A percentile compares a stretch with the other conserved stretches of the same genome.
Evolutionary conservation across 352 stramenopile species (phyloP).

Genomic region (Pythium apleroticum): DNA sequence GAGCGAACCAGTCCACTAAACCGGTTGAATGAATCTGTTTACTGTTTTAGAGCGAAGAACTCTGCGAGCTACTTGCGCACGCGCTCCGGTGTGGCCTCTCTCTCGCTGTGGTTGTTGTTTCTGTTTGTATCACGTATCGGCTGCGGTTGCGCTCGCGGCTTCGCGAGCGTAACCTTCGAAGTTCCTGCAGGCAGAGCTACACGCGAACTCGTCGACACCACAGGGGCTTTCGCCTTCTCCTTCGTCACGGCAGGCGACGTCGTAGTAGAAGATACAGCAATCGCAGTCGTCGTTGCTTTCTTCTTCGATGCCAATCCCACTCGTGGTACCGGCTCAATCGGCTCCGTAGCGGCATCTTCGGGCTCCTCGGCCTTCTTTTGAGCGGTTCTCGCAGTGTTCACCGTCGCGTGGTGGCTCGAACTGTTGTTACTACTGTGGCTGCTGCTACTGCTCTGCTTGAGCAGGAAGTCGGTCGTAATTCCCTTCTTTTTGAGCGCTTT

Average conservation of each 20-base stretch:
- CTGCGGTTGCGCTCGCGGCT: neutral
- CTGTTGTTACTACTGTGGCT: conserved; percentile 1
- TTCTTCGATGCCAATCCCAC: no score
- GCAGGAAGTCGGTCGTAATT: conserved; percentile 64
- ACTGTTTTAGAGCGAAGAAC: neutral
- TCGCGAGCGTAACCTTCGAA: neutral
- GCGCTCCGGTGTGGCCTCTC: conserved; percentile 21
- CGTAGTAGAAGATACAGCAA: neutral
- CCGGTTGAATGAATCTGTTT: neutral
- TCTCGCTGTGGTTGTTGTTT: conserved; percentile 22
- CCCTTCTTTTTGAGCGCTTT: conserved; percentile 54
- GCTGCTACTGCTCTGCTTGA: conserved; percentile 36
- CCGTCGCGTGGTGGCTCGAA: neutral
- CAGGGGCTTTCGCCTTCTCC: conserved; percentile 1
- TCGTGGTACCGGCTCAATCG: neutral
- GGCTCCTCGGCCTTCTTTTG: conserved; percentile 14
- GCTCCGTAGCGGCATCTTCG: conserved; percentile 7
- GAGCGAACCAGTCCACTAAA: conserved; percentile 12
- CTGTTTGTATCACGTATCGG: neutral
- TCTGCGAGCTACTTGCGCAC: conserved; percentile 12
- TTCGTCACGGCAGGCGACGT: neutral
- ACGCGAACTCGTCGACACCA: neutral
- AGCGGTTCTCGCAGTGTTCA: neutral
- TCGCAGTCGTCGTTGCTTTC: neutral
- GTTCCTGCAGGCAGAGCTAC: neutral